Base-by-base conservation (phyloP, 1,284 basidiomycete species). In the Ceratobasidium sp. region DNA sequence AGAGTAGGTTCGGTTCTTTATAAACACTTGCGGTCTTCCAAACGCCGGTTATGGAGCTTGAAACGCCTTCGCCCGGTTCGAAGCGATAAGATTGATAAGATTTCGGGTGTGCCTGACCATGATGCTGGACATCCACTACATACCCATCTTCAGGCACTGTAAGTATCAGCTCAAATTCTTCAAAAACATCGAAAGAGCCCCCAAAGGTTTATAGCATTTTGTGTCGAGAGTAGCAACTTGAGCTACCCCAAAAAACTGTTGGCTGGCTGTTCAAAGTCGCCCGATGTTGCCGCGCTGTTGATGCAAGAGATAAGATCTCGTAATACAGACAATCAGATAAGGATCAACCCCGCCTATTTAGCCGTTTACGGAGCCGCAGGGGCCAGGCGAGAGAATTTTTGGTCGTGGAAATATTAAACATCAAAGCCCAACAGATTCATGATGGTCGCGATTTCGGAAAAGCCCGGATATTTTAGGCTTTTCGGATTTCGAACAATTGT, bases 41-140 rank as follows among this genome's bases (percentile, higher is more conserved):
- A 46, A 23, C 20, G 38, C 33, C 33, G 33, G 33, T 12, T 9
- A 64, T 64, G 64, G 48, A 68, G 66, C 66, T 48, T 46, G 23
- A 10, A 20, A 52, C 42, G 23, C 46, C 33, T 59, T 59, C 48
- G 52, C 48, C 38, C 42, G 17, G 17, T 15, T 20, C n/a, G 48
- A 54, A 38, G 66, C 46, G 66, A 70, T 59, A 50, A 70, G 68
- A 70, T 70, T 57, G 62, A 68, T 52, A 68, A 59, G 50, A 70
- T 70, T 59, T 50, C n/a, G 40, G 33, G 33, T 38, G 54, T 70
- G 13, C 54, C 68, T 70, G 68, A 28, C 15, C 68, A 42, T 15
- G 44, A 42, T 15, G 44, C 33, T 33, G 33, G 33, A 33, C 33
- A 33, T 4, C 33, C 33, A 33, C 33, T 33, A 33, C 33, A 33